phyloP scores from a whole-genome alignment of 2,329 filamentous ascomycete genomes.

The Setomelanomma holmii region DNA sequence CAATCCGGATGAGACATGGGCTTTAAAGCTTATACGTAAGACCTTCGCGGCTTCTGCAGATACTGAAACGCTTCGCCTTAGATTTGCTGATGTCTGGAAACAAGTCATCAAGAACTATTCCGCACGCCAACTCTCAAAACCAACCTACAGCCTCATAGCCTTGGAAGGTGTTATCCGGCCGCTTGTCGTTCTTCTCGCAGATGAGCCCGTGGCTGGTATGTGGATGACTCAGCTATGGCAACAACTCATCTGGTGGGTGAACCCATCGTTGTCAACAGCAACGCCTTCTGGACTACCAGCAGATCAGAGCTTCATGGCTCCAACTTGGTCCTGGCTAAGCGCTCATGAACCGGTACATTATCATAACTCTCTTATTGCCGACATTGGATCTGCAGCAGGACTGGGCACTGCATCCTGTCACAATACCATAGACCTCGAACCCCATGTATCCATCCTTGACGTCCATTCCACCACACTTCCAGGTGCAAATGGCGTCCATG shows the following conservation, averaged over 20 bases:
- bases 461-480: background rate
- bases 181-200: background rate
- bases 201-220: conserved; percentile 11
- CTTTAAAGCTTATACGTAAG: conserved; percentile 11
- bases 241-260: conserved; percentile 13
- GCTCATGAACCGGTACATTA: conserved; percentile 2
- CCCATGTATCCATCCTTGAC: background rate
- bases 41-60: background rate
- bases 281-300: background rate
- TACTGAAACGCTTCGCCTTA: background rate
- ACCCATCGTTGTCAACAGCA: background rate
- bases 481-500: background rate
- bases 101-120: conserved; percentile 14
- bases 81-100: conserved; percentile 7
- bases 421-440: conserved; percentile 9
- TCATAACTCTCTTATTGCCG: conserved; percentile 4
- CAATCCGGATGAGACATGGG: conserved; percentile 14
- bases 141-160: conserved; percentile 10
- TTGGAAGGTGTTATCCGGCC: conserved; percentile 11
- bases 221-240: conserved; percentile 9
- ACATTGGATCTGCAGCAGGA: background rate
- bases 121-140: conserved; percentile 5
- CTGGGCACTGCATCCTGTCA: too few relatives aligned
- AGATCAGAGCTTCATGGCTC: background rate
- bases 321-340: conserved; percentile 16